Base-by-base conservation (phyloP, 148 eudicot genomes). In the Silene latifolia region DNA sequence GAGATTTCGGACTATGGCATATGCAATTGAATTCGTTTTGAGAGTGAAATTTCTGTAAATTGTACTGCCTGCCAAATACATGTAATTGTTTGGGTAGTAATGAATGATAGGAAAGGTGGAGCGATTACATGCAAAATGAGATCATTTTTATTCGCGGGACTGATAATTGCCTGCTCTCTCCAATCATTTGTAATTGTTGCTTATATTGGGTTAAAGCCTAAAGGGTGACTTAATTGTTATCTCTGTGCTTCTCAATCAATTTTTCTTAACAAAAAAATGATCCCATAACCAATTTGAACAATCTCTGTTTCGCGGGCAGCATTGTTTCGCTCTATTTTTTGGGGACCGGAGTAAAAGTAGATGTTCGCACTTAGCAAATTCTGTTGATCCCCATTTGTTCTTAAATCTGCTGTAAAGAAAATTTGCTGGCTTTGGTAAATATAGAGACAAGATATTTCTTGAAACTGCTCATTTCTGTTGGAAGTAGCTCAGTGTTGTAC, bases 1-100 rank as follows among this genome's bases (percentile, higher is more conserved):
- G 5, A 20, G 44, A 11, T 21, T 61, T 32, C 25, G 27, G 42
- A 73, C 15, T 73, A 61, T 29, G 71, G 63, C 77, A 69, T 74
- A 47, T 58, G 8, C 35, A 8, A 48, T 25, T 59, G 75, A 72
- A 10, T 58, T 58, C 25, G 0, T 39, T 59, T 12, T 39, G 29
- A 44, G 57, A 15, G 8, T 4, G 35, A 66, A 13, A 18, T 67
- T 64, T 19, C 53, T 10, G 71, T 0, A 46, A 6, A 27, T 17
- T 9, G 19, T 25, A 62, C 27, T 29, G 62, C 59, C 27, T 29
- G 62, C 59, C 17, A 12, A 2, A 15, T 74, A 4, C n/a, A 13
- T 4, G 24, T 10, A 44, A 9, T 42, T 42, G 12, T 44, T 68
- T 68, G 54, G 11, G 56, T 20, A 20, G 71, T 44, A 15, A 20